phyloP scores from a whole-genome alignment of 1,284 basidiomycete species.

The Phaffia rhodozyma region DNA sequence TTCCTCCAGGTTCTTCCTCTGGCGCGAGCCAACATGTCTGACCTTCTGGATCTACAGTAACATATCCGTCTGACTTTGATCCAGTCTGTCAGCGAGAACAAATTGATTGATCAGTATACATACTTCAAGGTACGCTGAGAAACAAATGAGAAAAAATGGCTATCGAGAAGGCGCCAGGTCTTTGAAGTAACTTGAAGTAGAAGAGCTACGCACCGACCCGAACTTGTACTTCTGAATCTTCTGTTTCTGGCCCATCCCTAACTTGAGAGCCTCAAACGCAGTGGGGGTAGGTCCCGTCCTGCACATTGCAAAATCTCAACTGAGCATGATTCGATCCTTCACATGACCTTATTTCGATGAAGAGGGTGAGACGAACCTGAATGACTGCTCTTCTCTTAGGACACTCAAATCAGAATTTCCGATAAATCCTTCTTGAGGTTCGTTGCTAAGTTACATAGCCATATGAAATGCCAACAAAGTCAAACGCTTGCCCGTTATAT shows the following conservation, averaged over 20 bases:
- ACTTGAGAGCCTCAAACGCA: conserved; percentile 64
- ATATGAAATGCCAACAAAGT: not conserved
- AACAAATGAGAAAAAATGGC: no score
- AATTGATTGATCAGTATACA: no score
- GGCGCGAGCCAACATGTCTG: conserved; percentile 51
- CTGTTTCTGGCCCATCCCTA: conserved; percentile 77
- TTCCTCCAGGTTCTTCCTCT: conserved; percentile 31
- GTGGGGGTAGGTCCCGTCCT: conserved; percentile 80
- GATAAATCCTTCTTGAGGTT: conserved; percentile 77
- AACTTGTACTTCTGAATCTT: conserved; percentile 80
- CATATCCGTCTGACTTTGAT: conserved; percentile 56
- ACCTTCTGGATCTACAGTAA: conserved; percentile 74
- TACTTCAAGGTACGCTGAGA: no score
- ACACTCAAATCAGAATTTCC: conserved; percentile 57
- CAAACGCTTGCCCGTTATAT: no score
- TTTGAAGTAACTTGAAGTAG: no score
- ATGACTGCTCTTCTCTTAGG: conserved; percentile 47
- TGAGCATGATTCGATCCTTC: not conserved
- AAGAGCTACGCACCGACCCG: conserved; percentile 40
- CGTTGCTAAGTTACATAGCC: conserved; percentile 44
- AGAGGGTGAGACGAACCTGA: not conserved
- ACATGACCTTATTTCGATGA: no score
- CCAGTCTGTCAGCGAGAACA: conserved; percentile 36
- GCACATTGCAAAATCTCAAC: conserved; percentile 36
- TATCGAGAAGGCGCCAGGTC: not conserved